Base-by-base conservation (phyloP, 2,329 filamentous ascomycete genomes). In the Cercospora berteroae region DNA sequence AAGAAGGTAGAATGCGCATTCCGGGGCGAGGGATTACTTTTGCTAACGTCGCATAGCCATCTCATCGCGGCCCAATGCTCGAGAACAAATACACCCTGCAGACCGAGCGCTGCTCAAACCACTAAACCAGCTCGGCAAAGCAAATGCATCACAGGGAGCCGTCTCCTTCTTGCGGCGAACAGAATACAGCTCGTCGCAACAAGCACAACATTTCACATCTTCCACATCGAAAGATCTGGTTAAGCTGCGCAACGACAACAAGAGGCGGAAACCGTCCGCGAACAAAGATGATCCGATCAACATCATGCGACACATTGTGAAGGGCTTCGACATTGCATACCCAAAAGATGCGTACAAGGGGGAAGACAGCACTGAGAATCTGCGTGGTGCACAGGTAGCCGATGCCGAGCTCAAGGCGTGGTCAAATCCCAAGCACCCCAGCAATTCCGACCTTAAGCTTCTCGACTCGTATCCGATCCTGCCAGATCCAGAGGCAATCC, bases 91-190 rank as follows among this genome's bases (percentile, higher is more conserved):
- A 64, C 93, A 97, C 74, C 90, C 94, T 7, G 89, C 91, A 75
- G 95, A 99, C 81, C 88, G 92, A 70, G 86, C 88, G 12, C 89
- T 99, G 62, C 87, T 99, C 68, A 88, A 93, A 77, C 91, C 93
- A 5, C 87, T 97, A 39, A 88, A 93, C 39, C 89, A 92, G 59
- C 86, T 99, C 23, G 93, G 93, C 74, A 96, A 97, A 80, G 89
- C 90, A 55, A 91, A 92, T 73, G 86, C 88, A 50, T 87, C 88
- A 69, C 90, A 92, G 70, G 85, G 90, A 18, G 89, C 90, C 70
- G 93, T 97, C 63, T 97, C 93, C 70, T 99, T 99, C 86, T 86
- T 99, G 73, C 92, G 95, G 66, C 89, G 94, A 75, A 98, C 95
- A 65, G 95, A 99, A 80, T 98, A 98, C 81, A 97, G 97, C 76